phyloP scores from a whole-genome alignment of 1,284 basidiomycete genomes.

The Trichosporon asahii region DNA sequence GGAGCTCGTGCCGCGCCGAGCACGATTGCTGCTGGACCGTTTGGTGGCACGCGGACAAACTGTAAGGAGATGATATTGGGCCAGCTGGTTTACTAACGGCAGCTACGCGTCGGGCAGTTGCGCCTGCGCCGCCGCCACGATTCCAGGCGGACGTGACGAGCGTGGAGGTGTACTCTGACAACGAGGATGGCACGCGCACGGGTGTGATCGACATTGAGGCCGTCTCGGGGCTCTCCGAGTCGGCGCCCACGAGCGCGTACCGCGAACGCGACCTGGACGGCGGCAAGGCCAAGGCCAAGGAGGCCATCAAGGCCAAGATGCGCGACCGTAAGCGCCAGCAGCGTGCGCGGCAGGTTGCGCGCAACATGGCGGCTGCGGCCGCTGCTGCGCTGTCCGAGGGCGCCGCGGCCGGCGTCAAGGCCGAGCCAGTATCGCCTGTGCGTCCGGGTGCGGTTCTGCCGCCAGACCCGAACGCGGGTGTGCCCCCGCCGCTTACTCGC shows the following conservation, averaged over 20 bases:
- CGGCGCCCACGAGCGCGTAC: constrained; percentile 73
- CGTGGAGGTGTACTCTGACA: constrained; percentile 65
- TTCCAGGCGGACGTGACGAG: constrained; percentile 9
- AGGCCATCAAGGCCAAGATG: constrained; percentile 49
- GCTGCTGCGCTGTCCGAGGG: not conserved
- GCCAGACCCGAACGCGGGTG: too few relatives aligned
- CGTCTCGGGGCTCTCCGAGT: constrained; percentile 76
- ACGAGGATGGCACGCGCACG: constrained; percentile 70
- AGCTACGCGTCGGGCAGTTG: constrained; percentile 7
- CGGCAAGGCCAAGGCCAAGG: constrained; percentile 48
- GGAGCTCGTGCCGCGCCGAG: not conserved
- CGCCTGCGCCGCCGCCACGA: constrained; percentile 16
- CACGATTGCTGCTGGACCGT: constrained; percentile 23
- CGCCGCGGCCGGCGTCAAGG: constrained; percentile 30
- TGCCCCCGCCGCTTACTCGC: too few relatives aligned
- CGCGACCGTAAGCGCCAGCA: constrained; percentile 23
- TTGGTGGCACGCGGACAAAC: constrained; percentile 17
- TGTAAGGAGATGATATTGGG: too few relatives aligned
- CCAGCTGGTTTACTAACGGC: too few relatives aligned
- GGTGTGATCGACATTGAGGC: constrained; percentile 77
- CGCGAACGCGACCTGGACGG: constrained; percentile 53
- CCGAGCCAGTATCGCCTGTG: constrained; percentile 39
- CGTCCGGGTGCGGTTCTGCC: not conserved
- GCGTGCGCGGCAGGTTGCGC: constrained; percentile 23
- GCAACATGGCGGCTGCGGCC: too few relatives aligned